These are phyloP conservation scores for Lanmaoa rubissima DNA, from an alignment of 768 basidiomycete genomes.

Conservation along the genomic window DNA sequence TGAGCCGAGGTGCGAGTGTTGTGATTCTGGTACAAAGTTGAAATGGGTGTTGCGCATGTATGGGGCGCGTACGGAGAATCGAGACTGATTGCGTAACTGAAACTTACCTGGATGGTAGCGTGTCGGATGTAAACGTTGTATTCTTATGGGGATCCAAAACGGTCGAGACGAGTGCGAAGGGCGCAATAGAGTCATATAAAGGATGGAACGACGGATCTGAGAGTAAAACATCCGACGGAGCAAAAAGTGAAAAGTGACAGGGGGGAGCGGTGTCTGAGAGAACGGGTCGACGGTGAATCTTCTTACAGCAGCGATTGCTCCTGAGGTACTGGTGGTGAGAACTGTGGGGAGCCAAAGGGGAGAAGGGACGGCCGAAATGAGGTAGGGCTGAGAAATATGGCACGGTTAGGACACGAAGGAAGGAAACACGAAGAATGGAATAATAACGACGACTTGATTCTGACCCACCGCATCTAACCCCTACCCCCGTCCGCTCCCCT, in stretches of 20 bases:
- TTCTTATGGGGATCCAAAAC: background rate
- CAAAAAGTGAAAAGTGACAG: background rate
- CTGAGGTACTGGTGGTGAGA: conserved; percentile 1
- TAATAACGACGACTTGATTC: background rate
- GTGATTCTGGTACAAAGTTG: background rate
- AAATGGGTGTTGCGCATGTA: background rate
- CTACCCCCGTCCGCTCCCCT: background rate
- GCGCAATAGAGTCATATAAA: background rate
- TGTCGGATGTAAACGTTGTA: background rate
- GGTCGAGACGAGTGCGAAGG: background rate
- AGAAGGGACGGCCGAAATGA: background rate
- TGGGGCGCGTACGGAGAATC: background rate
- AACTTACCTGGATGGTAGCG: background rate
- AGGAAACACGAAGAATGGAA: background rate
- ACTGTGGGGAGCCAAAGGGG: background rate
- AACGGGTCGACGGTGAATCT: background rate
- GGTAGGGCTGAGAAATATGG: background rate
- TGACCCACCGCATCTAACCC: background rate
- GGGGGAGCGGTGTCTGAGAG: background rate
- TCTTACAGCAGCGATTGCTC: background rate
- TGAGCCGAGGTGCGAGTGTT: background rate
- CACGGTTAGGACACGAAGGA: background rate
- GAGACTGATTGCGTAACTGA: background rate
- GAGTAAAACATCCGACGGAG: background rate
- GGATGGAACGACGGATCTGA: background rate